These are phyloP conservation scores for Russula lepida DNA, from an alignment of 768 basidiomycete genomes.

Conservation along the genomic window DNA sequence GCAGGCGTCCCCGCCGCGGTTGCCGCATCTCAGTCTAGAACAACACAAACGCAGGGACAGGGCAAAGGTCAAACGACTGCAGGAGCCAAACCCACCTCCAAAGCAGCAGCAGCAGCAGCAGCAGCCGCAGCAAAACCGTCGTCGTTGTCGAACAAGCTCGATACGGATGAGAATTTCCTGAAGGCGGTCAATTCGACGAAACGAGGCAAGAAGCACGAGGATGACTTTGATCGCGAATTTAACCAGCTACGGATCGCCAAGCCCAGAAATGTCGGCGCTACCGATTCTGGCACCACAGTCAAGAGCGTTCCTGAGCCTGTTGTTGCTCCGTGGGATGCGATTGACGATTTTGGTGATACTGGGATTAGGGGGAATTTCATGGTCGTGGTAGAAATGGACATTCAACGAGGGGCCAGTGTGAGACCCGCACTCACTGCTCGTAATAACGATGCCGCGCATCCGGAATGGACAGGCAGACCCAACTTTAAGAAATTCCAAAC, in stretches of 20 bases:
- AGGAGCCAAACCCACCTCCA: not conserved
- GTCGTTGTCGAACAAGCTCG: constrained; percentile 23
- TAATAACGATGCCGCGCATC: not conserved
- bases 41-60: not conserved
- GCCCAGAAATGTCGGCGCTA: constrained; percentile 31
- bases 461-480: constrained; percentile 38
- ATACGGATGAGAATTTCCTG: constrained; percentile 55
- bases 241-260: constrained; percentile 62
- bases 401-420: constrained; percentile 24
- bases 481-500: constrained; percentile 73
- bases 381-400: constrained; percentile 57
- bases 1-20: not conserved
- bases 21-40: not conserved
- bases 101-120: not conserved
- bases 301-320: not conserved
- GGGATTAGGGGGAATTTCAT: constrained; percentile 65
- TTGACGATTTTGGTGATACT: constrained; percentile 58
- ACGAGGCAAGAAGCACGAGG: constrained; percentile 54
- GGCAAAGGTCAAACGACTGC: not conserved
- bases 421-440: not conserved
- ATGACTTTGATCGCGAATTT: constrained; percentile 67
- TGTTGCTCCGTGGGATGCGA: constrained; percentile 45
- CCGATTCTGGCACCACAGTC: constrained; percentile 26
- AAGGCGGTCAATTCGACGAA: constrained; percentile 64
- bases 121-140: not conserved